Base-by-base conservation (phyloP, 768 basidiomycete species). In the Psilocybe subaeruginosa region DNA sequence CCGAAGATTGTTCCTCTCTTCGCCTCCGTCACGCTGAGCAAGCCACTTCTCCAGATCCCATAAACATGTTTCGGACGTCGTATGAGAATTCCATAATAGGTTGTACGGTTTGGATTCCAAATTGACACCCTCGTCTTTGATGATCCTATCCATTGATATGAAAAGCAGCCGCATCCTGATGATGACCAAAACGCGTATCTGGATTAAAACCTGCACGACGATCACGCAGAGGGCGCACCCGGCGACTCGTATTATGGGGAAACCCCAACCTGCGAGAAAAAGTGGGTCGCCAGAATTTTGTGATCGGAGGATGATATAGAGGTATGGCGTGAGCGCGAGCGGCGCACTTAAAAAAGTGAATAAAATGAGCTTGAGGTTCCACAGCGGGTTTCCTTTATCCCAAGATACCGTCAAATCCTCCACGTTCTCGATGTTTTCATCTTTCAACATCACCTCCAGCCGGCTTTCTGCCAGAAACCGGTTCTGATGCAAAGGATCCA, bases 401-500 rank as follows among this genome's bases (percentile, higher is more conserved):
- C 62, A 63, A 2, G 47, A 51, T 2, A 63, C 47, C 4, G 47
- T 56, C 47, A 63, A 30, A 41, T 63, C 58, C 37, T 63, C 62
- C 30, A 59, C 58, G 39, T 63, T 59, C n/a, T 59, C 58, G 4
- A 63, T 63, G 16, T 63, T 58, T 43, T 56, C 58, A 14, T 63
- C 62, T 9, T 31, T 33, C 33, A 63, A 43, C 53, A 63, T 63
- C 27, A 31, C 50, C 23, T 63, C 62, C 14, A 63, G 46, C 16
- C 53, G 53, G 47, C 53, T 63, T 33, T 63, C 62, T 23, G 58
- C 62, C n/a, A 63, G 37, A 37, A 63, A 63, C 33, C 62, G 57
- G 17, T 45, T 23, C 17, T 58, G 62, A 14, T 59, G 33, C 19
- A 49, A 17, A 7, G 47, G 58, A 50, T 63, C 62, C 23, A 63